A percentile compares a stretch with the other conserved stretches of the same genome.
Evolutionary conservation across 2,329 filamentous ascomycete genomes (phyloP).

Genomic region (Immersiporthe knoxdaviesiana): DNA sequence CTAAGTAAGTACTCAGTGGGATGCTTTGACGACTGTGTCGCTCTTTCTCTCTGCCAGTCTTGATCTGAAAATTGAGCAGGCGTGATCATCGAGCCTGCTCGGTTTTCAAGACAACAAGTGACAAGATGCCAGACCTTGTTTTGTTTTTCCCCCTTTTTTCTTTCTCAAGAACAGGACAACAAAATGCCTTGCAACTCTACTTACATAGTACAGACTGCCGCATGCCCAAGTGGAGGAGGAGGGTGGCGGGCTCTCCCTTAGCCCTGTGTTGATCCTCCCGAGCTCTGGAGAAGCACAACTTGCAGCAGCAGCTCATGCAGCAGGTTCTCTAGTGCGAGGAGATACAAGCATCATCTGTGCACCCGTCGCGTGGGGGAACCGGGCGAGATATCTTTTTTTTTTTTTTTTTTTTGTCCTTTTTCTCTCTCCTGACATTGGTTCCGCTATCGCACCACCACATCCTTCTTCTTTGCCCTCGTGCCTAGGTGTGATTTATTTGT

Average conservation of each 20-base stretch:
- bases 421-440: background rate
- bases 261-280: slow-evolving; percentile 1
- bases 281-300: slow-evolving; percentile 17
- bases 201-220: background rate
- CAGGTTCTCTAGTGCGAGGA: slow-evolving; percentile 19
- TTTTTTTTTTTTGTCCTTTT: background rate
- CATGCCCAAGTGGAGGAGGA: background rate
- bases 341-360: slow-evolving; percentile 12
- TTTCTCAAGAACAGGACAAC: too few relatives aligned
- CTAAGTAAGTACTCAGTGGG: too few relatives aligned
- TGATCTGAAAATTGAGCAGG: too few relatives aligned
- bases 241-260: background rate
- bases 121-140: too few relatives aligned
- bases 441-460: slow-evolving; percentile 7
- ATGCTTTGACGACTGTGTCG: background rate
- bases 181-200: background rate
- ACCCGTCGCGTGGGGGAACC: slow-evolving; percentile 2
- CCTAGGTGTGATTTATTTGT: background rate
- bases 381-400: background rate
- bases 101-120: too few relatives aligned
- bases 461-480: background rate
- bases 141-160: too few relatives aligned
- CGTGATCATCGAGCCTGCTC: background rate
- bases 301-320: background rate
- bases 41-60: background rate